Evolutionary conservation across 2,329 filamentous ascomycete species (phyloP), one percentile per base, ranked within the genome.

Genomic region (Pseudohalonectria lignicola): DNA sequence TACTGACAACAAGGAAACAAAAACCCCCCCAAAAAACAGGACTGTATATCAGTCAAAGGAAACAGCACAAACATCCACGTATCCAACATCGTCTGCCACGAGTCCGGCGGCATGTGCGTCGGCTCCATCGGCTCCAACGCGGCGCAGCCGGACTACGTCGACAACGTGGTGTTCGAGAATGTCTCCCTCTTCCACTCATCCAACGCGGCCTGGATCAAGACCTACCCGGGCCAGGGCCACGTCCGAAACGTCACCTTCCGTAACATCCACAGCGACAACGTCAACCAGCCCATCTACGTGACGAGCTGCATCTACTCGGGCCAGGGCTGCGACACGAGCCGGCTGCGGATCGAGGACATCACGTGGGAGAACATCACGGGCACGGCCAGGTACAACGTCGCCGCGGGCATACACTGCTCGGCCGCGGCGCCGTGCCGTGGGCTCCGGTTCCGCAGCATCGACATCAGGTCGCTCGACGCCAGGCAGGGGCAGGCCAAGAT

Each of bases 351-450:
- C 40, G 54, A 53, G 28, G 63, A 70, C 44, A 52, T 71, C 18
- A 62, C 55, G 29, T 69, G 64, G 63, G 57, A 64, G 40, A 71
- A 71, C 45, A 59, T 71, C 37, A 64, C 61, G 2, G 67, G 67
- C 5, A 70, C 66, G 3, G 62, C 58, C 41, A 52, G 61, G 23
- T 69, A 68, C 44, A 69, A 70, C 45, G 58, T 69, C 17, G 66
- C 60, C 2, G 58, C 59, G 6, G 64, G 60, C 4, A 64, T 69
- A 32, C 63, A 69, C 49, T 67, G 63, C 49, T 57, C 55, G 11
- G 49, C 55, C 10, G 45, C 51, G 3, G 56, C 56, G 26, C 67
- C 66, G 13, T 71, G 66, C 45, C 59, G 59, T 15, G 57, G 57
- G 4, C 54, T 70, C 32, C 55, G 52, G 29, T 69, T 71, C 46